phyloP scores from a whole-genome alignment of 176 grass and related monocot species.

The Ensete ventricosum region DNA sequence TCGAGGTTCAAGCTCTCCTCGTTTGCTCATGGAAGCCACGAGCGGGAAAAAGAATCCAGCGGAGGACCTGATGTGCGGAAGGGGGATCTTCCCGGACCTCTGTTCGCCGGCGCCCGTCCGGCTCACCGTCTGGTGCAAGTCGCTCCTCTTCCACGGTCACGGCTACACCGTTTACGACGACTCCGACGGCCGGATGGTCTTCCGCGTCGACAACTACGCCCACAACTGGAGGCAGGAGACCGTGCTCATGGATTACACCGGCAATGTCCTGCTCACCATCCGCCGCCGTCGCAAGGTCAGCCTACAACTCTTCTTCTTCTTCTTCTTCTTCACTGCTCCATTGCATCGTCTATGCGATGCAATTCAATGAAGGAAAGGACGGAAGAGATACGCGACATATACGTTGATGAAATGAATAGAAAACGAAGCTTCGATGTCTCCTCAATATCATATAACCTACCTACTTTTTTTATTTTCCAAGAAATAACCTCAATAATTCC shows the following conservation, averaged over 20 bases:
- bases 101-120: conserved; percentile 9
- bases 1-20: too few relatives aligned
- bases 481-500: too few relatives aligned
- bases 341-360: not conserved
- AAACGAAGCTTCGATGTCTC: too few relatives aligned
- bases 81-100: conserved; percentile 1
- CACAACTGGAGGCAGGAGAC: conserved; percentile 27
- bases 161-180: conserved; percentile 58
- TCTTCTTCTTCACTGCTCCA: not conserved
- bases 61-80: not conserved
- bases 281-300: conserved; percentile 34
- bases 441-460: not conserved
- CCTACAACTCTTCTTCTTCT: not conserved
- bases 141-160: conserved; percentile 51
- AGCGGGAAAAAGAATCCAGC: not conserved
- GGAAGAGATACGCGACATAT: too few relatives aligned
- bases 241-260: conserved; percentile 46
- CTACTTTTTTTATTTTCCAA: too few relatives aligned
- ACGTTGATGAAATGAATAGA: too few relatives aligned
- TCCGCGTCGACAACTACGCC: conserved; percentile 56
- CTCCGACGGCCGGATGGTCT: conserved; percentile 39
- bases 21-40: not conserved
- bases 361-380: too few relatives aligned
- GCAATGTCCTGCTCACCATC: conserved; percentile 53
- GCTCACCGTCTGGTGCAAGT: conserved; percentile 67